Evolutionary conservation across 805 yeast genomes (phyloP).

Genomic region (Debaryomyces castellii): DNA sequence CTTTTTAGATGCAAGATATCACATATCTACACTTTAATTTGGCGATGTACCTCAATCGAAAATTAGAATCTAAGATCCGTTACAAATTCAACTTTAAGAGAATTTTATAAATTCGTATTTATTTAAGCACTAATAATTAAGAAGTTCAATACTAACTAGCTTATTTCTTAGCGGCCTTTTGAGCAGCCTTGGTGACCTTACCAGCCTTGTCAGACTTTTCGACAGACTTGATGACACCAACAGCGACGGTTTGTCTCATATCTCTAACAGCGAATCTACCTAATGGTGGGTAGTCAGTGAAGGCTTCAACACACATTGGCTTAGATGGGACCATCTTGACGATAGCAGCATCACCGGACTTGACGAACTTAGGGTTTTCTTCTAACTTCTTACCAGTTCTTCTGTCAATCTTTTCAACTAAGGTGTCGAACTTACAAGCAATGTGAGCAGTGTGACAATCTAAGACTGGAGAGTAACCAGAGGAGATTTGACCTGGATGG

Average conservation of each 20-base stretch:
- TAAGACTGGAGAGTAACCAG: conserved; percentile 89
- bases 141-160: conserved; percentile 11
- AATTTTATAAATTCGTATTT: conserved; percentile 4
- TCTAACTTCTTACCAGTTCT: conserved; percentile 47
- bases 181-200: conserved; percentile 50
- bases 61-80: no score
- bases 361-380: conserved; percentile 33
- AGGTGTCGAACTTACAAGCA: conserved; percentile 83
- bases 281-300: conserved; percentile 46
- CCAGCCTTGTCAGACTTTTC: conserved; percentile 49
- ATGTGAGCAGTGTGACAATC: conserved; percentile 94
- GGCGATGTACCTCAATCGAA: no score
- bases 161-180: conserved; percentile 48
- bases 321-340: conserved; percentile 44
- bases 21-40: not conserved
- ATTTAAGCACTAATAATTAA: conserved; percentile 3
- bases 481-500: conserved; percentile 90
- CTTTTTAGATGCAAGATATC: not conserved
- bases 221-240: conserved; percentile 90
- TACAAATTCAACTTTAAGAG: no score
- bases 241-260: conserved; percentile 99
- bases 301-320: conserved; percentile 46
- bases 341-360: conserved; percentile 40
- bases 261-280: conserved; percentile 80
- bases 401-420: conserved; percentile 84